Base-by-base conservation (phyloP, 495 filamentous ascomycete genomes). In the Penicillium canariense region DNA sequence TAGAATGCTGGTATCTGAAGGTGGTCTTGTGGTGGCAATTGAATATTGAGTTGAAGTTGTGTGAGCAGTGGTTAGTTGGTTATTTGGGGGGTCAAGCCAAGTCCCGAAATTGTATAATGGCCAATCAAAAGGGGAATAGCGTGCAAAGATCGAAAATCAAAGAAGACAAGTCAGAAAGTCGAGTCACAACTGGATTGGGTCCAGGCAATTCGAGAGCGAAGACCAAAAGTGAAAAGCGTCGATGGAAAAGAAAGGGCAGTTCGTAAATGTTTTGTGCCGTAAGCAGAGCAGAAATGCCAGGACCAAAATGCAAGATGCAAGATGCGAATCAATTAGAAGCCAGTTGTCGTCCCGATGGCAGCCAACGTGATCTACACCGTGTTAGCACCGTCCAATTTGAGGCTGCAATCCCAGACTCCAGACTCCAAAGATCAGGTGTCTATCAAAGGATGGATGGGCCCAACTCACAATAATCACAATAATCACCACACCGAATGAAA, bases 401-500 rank as follows among this genome's bases (percentile, higher is more conserved):
- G 6, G 5, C 7, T 23, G 10, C 1, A 44, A 8, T 12, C 11
- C 2, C 5, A 27, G 14, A 1, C 4, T 23, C 9, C n/a, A 14
- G n/a, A n/a, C n/a, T n/a, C n/a, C n/a, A n/a, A n/a, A n/a, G n/a
- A n/a, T n/a, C n/a, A n/a, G n/a, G n/a, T n/a, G n/a, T n/a, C n/a
- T n/a, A 2, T 15, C 7, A 45, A 4, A 45, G 0, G 42, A 2
- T 7, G 25, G 23, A 18, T 31, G 18, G n/a, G 48, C 4, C 11
- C 45, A 45, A 79, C 85, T 77, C 65, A 93, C 81, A 52, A 96
- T 79, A 23, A 86, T 84, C 49, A 82, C 83, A 51, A 96, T 81
- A 28, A 98, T 82, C 51, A 88, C 72, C 12, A 94, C 65, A 14
- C 94, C 94, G 43, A 95, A 61, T 35, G 88, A 70, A 47, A 85